Base-by-base conservation (phyloP, 1,284 basidiomycete genomes). In the Takashimella koratensis region DNA sequence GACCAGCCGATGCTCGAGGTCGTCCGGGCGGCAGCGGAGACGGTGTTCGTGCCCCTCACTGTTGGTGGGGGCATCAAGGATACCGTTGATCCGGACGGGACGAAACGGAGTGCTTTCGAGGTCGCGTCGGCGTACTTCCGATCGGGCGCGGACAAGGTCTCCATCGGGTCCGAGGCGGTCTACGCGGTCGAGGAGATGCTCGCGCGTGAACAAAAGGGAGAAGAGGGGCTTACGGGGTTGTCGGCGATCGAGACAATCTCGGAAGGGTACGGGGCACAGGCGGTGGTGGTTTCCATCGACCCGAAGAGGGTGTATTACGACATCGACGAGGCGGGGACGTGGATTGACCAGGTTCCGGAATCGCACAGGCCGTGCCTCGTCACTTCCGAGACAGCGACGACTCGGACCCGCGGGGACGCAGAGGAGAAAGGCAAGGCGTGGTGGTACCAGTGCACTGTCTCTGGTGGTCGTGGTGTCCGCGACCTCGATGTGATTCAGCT, bases 361-460 rank as follows among this genome's bases (percentile, higher is more conserved):
- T 61, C 64, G 6, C 64, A 78, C 73, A 52, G 65, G 39, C 47
- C 67, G 13, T 65, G 66, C 54, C 53, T 76, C 53, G 48, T 73
- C 56, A 53, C 68, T 25, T 76, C 76, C 19, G 68, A 85, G 27
- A 73, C 77, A 52, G 68, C 78, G 13, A 80, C 80, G 48, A 77
- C 79, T 11, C 30, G 30, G 10, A 36, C 10, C 30, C 70, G 77
- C 60, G 76, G 75, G 20, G 67, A 74, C 40, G 80, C 79, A 67
- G 78, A 76, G 51, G 86, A 86, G 63, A 77, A 83, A 54, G 87
- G 85, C 53, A 86, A 86, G 72, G 84, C 84, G 44, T 97, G 96
- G 93, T 98, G 95, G 95, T 99, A 99, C 76, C 90, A 93, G 70
- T 98, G 95, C 75, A 98, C 96, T 12, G 88, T 97, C 51, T 90